Base-by-base conservation (phyloP, 2,329 filamentous ascomycete species). In the Cytospora schulzeri region DNA sequence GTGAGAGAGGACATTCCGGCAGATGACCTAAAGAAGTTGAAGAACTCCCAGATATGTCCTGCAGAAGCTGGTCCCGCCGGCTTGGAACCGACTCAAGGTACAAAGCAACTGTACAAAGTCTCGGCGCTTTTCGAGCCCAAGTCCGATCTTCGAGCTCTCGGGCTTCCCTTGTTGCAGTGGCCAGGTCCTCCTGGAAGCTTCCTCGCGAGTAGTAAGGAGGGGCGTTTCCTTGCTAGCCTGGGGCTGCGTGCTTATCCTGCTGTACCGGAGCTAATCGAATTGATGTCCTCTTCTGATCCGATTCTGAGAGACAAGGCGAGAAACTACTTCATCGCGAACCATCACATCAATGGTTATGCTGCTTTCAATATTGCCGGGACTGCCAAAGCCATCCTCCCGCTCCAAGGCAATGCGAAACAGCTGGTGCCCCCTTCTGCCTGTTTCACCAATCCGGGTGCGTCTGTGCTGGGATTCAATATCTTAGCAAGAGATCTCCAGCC, bases 1-100 rank as follows among this genome's bases (percentile, higher is more conserved):
- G 95, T 99, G 31, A 88, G 87, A 66, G 86, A 91, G 60, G 95
- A 99, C 70, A 97, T 99, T 66, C 95, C 95, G 0, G 76, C 79
- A 12, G 88, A 89, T 57, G 95, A 99, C 74, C 84, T 97, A 62
- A 88, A 86, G 68, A 91, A 90, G 71, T 82, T 99, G 28, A 89
- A 85, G 63, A 85, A 88, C 57, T 92, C 92, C 0, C 87, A 87
- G 14, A 92, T 98, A 52, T 94, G 93, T 71, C 92, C 92, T 12
- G 91, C 91, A 3, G 92, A 96, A 74, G 81, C 81, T 56, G 85
- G 85, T 0, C 81, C 85, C 0, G 74, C 76, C 63, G 84, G 83
- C 52, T 75, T 85, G 69, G 86, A 90, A 69, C 75, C 80, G 1
- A 81, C 80, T 4, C 78, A 83, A 68, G 80, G 80, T 52, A 82